Evolutionary conservation across 768 basidiomycete genomes (phyloP), one percentile per base, ranked within the genome.

Genomic region (Suillus cothurnatus): DNA sequence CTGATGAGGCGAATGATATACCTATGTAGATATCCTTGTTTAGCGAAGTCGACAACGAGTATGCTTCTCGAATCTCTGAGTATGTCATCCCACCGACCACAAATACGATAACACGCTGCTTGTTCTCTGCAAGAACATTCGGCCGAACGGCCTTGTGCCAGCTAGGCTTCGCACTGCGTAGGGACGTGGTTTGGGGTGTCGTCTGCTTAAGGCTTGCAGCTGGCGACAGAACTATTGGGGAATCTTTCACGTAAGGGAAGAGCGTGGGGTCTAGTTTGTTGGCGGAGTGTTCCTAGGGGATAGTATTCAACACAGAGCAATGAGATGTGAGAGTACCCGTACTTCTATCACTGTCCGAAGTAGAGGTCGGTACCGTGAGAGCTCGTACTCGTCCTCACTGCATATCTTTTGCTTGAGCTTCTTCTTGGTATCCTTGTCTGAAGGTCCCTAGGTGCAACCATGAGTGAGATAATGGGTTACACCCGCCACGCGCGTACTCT

Each of bases 21-120:
- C 97, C 97, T 64, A 99, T 92, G 77, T 88, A 92, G 61, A 99
- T 86, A 70, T 99, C 97, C 76, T 91, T 95, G 71, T 91, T 90
- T 61, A 94, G 74, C 2, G 86, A 74, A 56, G 81, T 82, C 4
- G 94, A 91, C 19, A 97, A 81, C 59, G 89, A 83, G 73, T 98
- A 99, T 55, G 87, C 90, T 71, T 95, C 88, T 66, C 97, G 84
- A 77, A 96, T 90, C 78, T 99, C 97, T 0, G 95, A 97, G 74
- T 95, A 95, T 2, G 97, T 96, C 85, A 96, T 89, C 2, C 97
- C 97, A 41, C 97, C 97, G 17, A 93, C 92, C 28, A 98, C 82
- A 76, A 99, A 99, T 21, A 98, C 86, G 41, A 99, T 82, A 17
- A 97, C 71, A 34, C 97, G 85, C 76, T 94, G 91, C 65, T 87